Conservation (phyloP, 257 asterid genomes). For the Forsythia viridissima region DNA sequence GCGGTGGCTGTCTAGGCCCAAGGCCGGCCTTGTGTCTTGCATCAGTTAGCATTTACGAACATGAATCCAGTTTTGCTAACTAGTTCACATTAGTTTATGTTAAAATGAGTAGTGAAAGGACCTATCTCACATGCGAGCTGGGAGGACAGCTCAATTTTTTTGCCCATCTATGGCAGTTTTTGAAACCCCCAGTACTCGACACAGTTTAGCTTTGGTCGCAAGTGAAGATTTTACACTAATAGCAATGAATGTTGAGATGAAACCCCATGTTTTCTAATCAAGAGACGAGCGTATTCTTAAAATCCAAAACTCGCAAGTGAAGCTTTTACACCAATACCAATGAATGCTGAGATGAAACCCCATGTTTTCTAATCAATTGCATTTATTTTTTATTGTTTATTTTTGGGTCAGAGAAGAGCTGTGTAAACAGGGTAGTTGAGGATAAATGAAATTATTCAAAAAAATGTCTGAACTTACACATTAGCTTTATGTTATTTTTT, state of each 20-base stretch:
- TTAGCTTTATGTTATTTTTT: constrained; percentile 10
- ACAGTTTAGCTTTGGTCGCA: background rate
- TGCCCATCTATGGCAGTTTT: background rate
- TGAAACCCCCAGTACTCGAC: background rate
- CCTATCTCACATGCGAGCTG: background rate
- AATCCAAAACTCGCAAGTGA: background rate
- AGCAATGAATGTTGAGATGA: constrained; percentile 2
- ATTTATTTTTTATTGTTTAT: background rate
- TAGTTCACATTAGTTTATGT: background rate
- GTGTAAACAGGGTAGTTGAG: no score
- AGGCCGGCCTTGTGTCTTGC: background rate
- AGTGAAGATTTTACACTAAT: background rate
- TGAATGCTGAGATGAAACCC: constrained; percentile 1
- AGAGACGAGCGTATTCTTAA: background rate
- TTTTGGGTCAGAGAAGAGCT: background rate
- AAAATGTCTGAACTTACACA: no score
- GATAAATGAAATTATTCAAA: no score
- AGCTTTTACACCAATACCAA: background rate
- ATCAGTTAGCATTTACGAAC: background rate
- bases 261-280: background rate
- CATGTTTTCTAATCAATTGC: background rate
- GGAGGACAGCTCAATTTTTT: background rate
- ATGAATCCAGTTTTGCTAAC: background rate
- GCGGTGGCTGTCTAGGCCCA: no score
- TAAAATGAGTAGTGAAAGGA: background rate